Conservation (phyloP, 495 filamentous ascomycete species). For the Bryoglossum gracile region DNA sequence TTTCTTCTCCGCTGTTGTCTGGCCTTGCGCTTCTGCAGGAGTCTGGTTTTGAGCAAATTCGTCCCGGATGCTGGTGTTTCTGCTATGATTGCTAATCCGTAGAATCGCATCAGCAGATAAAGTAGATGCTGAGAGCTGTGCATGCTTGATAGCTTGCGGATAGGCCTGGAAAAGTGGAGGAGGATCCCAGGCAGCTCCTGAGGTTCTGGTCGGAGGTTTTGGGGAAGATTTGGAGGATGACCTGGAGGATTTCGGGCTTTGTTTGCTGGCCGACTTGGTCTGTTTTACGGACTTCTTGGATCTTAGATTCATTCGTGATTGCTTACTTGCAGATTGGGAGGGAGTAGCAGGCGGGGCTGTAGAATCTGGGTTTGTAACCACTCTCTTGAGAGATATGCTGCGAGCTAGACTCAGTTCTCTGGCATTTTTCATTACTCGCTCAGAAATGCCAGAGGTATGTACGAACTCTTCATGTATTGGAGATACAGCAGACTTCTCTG, state of each 20-base stretch:
- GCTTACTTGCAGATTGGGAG: slow-evolving; percentile 1
- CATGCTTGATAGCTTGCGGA: slow-evolving; percentile 63
- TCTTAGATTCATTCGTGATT: slow-evolving; percentile 19
- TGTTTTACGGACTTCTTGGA: slow-evolving; percentile 36
- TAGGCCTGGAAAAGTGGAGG: slow-evolving; percentile 89
- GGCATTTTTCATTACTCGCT: slow-evolving; percentile 29
- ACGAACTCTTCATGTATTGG: slow-evolving; percentile 14
- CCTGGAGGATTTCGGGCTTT: slow-evolving; percentile 19
- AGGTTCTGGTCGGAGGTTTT: slow-evolving; percentile 20
- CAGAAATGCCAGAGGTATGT: slow-evolving; percentile 1
- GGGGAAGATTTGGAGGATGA: slow-evolving; percentile 10
- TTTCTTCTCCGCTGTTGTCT: slow-evolving; percentile 25
- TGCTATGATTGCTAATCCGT: slow-evolving; percentile 48
- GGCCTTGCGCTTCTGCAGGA: slow-evolving; percentile 28
- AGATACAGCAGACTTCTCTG: slow-evolving; percentile 9
- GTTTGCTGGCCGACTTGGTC: slow-evolving; percentile 19
- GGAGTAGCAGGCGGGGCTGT: slow-evolving; percentile 9
- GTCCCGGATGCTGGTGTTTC: slow-evolving; percentile 36
- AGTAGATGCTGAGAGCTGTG: slow-evolving; percentile 44
- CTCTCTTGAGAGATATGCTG: slow-evolving; percentile 26
- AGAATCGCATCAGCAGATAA: slow-evolving; percentile 52
- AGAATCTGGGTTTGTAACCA: slow-evolving; percentile 36
- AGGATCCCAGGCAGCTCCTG: slow-evolving; percentile 58
- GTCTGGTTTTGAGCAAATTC: slow-evolving; percentile 33
- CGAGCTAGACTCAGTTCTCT: slow-evolving; percentile 23